Conservation (phyloP, 768 basidiomycete species). For the Mycena indigotica region DNA sequence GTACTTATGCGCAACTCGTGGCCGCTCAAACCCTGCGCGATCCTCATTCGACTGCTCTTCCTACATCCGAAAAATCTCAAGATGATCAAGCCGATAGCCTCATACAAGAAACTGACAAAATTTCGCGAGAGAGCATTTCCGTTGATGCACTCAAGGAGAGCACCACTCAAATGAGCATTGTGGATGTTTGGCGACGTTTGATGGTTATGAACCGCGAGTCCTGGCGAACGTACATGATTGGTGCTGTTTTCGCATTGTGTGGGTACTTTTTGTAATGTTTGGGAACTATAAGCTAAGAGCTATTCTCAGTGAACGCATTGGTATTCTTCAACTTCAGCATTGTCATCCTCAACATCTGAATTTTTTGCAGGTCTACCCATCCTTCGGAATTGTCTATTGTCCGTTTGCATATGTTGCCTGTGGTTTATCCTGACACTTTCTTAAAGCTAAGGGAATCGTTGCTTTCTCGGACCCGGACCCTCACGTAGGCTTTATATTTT, state of each 20-base stretch:
- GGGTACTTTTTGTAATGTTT: slow-evolving; percentile 15
- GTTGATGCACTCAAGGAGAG: slow-evolving; percentile 33
- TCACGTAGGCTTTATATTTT: neutral
- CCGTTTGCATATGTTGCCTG: slow-evolving; percentile 7
- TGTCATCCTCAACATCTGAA: neutral
- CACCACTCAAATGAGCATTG: slow-evolving; percentile 37
- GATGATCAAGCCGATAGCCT: slow-evolving; percentile 52
- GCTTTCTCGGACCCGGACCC: slow-evolving; percentile 10
- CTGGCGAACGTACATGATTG: slow-evolving; percentile 62
- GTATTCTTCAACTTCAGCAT: too few species aligned
- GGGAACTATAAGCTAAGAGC: too few species aligned
- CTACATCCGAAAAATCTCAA: slow-evolving; percentile 47
- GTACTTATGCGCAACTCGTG: slow-evolving; percentile 76
- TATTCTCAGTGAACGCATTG: too few species aligned
- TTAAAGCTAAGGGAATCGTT: slow-evolving; percentile 8
- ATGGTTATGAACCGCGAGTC: slow-evolving; percentile 63
- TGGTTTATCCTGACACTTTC: neutral
- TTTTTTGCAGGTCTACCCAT: slow-evolving; percentile 54
- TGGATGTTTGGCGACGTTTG: slow-evolving; percentile 71
- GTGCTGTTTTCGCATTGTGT: slow-evolving; percentile 55
- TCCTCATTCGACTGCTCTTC: slow-evolving; percentile 29
- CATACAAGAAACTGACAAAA: slow-evolving; percentile 66
- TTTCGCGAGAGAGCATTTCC: slow-evolving; percentile 42
- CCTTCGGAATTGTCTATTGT: slow-evolving; percentile 69
- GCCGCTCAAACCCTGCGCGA: slow-evolving; percentile 81